A percentile compares a stretch with the other conserved stretches of the same genome.
phyloP scores from a whole-genome alignment of 129 eudicot species.

The Lactuca sativa region DNA sequence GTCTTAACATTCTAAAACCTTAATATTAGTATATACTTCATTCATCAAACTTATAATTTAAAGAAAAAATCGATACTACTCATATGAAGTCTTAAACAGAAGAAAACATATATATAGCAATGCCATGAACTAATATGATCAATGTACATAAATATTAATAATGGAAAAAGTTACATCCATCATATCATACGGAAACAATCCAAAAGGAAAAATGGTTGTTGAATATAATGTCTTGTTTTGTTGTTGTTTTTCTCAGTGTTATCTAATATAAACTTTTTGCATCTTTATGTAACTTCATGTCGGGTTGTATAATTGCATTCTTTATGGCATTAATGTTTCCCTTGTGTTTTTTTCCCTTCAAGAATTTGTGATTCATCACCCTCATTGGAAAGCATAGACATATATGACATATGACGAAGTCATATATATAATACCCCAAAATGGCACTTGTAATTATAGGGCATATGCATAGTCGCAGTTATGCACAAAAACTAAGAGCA shows the following conservation, averaged over 20 bases:
- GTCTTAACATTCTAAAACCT: no score
- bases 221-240: slow-evolving; percentile 12
- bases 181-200: slow-evolving; percentile 12
- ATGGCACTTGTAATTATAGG: slow-evolving; percentile 16
- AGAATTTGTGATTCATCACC: background rate
- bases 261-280: slow-evolving; percentile 22
- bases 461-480: slow-evolving; percentile 10
- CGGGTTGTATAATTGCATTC: slow-evolving; percentile 18
- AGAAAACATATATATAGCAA: background rate
- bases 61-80: no score
- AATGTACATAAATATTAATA: background rate
- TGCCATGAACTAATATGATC: background rate
- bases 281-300: slow-evolving; percentile 35
- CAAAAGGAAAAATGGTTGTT: slow-evolving; percentile 20
- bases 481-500: slow-evolving; percentile 37
- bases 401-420: slow-evolving; percentile 1
- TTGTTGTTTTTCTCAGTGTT: slow-evolving; percentile 21
- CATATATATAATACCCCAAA: slow-evolving; percentile 30
- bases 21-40: no score
- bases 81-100: background rate
- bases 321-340: slow-evolving; percentile 14
- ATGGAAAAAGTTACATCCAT: background rate
- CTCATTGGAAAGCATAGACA: background rate
- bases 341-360: background rate
- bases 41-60: no score